Conservation (phyloP, 345 rosid species). For the Reutealis trisperma region DNA sequence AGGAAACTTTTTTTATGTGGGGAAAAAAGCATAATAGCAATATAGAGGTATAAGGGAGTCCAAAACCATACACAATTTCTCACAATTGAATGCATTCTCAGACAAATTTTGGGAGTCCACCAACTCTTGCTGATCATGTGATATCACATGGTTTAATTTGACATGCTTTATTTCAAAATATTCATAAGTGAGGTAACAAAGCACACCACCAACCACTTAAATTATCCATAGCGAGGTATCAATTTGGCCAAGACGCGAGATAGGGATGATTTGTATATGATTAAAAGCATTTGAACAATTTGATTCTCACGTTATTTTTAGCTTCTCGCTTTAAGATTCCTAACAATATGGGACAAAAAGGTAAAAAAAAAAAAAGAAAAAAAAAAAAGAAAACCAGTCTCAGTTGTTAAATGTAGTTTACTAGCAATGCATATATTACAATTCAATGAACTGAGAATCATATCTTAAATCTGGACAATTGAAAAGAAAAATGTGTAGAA, state of each 20-base stretch:
- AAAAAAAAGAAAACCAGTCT: neutral
- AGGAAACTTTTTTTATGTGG: neutral
- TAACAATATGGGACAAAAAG: neutral
- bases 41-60: neutral
- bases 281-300: neutral
- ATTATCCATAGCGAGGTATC: neutral
- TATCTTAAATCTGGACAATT: conserved; percentile 1
- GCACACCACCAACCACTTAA: neutral
- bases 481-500: neutral
- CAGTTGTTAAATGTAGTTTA: neutral
- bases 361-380: neutral
- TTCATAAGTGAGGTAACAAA: neutral
- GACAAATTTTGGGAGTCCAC: neutral
- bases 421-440: neutral
- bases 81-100: neutral
- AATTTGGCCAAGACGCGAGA: neutral
- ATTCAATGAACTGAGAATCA: neutral
- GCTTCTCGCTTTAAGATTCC: neutral
- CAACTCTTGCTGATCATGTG: neutral
- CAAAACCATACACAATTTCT: neutral
- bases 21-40: neutral
- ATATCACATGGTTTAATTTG: neutral
- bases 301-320: neutral
- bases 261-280: neutral
- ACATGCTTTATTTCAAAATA: neutral